Conservation (phyloP, 2,329 filamentous ascomycete genomes). For the Dryadomyces quercivorus region DNA sequence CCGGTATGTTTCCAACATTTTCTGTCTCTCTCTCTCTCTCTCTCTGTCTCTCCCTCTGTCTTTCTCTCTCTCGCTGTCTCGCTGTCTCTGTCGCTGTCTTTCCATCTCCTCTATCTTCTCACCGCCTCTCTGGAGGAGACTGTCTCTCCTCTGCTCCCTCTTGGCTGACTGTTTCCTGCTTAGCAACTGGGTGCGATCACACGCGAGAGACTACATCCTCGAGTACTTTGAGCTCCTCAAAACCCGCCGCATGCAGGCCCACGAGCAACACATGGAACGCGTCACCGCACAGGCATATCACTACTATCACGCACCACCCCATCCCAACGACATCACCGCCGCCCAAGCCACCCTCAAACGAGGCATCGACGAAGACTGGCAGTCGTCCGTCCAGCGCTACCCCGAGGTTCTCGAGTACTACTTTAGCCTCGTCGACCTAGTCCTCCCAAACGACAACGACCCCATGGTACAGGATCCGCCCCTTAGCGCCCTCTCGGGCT, state of each 20-base stretch:
- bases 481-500: conserved; percentile 37
- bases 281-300: conserved; percentile 43
- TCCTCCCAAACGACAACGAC: conserved; percentile 51
- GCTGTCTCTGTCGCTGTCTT: too few species aligned
- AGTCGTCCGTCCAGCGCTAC: conserved; percentile 60
- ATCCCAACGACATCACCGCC: conserved; percentile 49
- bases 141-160: neutral
- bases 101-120: too few species aligned
- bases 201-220: conserved; percentile 57
- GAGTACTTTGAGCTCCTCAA: conserved; percentile 51
- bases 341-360: conserved; percentile 56
- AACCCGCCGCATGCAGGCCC: conserved; percentile 46
- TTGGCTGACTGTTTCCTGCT: neutral
- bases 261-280: conserved; percentile 41
- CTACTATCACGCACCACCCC: conserved; percentile 44
- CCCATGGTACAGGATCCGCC: conserved; percentile 47
- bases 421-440: conserved; percentile 57
- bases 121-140: too few species aligned
- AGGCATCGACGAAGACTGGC: conserved; percentile 71
- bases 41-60: neutral
- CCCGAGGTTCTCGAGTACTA: conserved; percentile 76
- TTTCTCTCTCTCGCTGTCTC: too few species aligned
- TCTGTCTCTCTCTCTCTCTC: conserved; percentile 14
- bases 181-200: conserved; percentile 51
- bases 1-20: too few species aligned